phyloP scores from a whole-genome alignment of 2,329 filamentous ascomycete species.

The Calycina herbarum region DNA sequence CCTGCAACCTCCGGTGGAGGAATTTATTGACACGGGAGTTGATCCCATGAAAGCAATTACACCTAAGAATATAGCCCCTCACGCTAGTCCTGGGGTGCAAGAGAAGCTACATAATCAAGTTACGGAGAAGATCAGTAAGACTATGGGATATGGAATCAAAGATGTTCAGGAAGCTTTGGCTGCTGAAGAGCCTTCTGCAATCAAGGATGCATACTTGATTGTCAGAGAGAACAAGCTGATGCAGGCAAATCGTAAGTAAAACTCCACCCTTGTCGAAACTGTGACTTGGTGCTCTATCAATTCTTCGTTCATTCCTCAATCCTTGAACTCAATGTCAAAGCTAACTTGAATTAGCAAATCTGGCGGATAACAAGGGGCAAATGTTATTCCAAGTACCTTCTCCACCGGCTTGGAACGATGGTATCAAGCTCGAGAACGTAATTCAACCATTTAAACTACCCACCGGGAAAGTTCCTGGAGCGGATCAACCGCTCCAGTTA shows the following conservation, averaged over 20 bases:
- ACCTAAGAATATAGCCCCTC: slow-evolving; percentile 76
- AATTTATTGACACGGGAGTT: slow-evolving; percentile 91
- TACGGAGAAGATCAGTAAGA: slow-evolving; percentile 93
- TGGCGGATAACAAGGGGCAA: slow-evolving; percentile 37
- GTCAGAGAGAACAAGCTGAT: slow-evolving; percentile 97
- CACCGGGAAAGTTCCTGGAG: slow-evolving; percentile 20
- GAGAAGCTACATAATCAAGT: slow-evolving; percentile 91
- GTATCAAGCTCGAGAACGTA: slow-evolving; percentile 32
- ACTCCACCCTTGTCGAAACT: neutral
- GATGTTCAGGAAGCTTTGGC: slow-evolving; percentile 94
- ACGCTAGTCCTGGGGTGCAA: slow-evolving; percentile 75
- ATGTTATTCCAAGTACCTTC: slow-evolving; percentile 54
- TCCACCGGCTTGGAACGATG: slow-evolving; percentile 51
- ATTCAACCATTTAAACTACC: slow-evolving; percentile 26
- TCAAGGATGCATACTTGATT: slow-evolving; percentile 98
- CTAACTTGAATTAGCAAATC: slow-evolving; percentile 33
- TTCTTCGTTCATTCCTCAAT: neutral
- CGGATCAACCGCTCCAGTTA: slow-evolving; percentile 10
- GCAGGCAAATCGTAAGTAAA: slow-evolving; percentile 81
- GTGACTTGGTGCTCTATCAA: neutral
- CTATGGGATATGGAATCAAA: slow-evolving; percentile 93
- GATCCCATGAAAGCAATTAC: slow-evolving; percentile 91
- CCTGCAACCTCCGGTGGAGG: slow-evolving; percentile 81
- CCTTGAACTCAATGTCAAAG: neutral
- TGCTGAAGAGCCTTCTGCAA: slow-evolving; percentile 90